These are phyloP conservation scores for Lolium perenne DNA, from an alignment of 176 grass and related monocot species.

Conservation along the genomic window DNA sequence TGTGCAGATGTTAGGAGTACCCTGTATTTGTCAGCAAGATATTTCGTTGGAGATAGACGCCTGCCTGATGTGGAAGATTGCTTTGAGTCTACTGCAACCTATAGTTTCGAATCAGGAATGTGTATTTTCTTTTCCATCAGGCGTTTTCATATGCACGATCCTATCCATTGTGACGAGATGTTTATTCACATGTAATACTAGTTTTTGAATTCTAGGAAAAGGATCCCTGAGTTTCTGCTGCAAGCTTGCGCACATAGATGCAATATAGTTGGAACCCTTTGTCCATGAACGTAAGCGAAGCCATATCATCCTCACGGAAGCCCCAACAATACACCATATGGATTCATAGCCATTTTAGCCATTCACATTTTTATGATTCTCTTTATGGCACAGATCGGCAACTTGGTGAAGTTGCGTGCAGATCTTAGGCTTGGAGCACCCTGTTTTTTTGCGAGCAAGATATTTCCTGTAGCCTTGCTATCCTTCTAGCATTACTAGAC, in stretches of 20 bases:
- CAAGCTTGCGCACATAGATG: neutral
- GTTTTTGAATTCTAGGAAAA: neutral
- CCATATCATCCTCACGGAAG: neutral
- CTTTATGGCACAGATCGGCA: neutral
- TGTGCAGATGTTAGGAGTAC: neutral
- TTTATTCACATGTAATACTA: slow-evolving; percentile 17
- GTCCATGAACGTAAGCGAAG: neutral
- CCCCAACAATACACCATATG: too few relatives aligned
- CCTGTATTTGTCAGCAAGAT: neutral
- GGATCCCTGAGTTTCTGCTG: neutral
- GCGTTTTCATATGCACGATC: neutral
- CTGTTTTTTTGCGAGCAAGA: neutral
- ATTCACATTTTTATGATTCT: slow-evolving; percentile 32
- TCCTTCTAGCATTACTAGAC: neutral
- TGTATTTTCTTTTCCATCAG: neutral
- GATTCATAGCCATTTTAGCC: neutral
- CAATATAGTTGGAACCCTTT: neutral
- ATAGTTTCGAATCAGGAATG: slow-evolving; percentile 1
- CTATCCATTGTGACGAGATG: slow-evolving; percentile 17
- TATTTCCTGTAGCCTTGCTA: neutral
- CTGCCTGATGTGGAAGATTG: neutral
- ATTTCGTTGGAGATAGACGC: neutral
- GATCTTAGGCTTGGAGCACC: neutral
- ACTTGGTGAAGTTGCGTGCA: neutral
- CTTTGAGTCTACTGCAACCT: neutral